A percentile compares a stretch with the other conserved stretches of the same genome.
Conservation (phyloP, 202 grass and related monocot genomes). For the Digitaria exilis region DNA sequence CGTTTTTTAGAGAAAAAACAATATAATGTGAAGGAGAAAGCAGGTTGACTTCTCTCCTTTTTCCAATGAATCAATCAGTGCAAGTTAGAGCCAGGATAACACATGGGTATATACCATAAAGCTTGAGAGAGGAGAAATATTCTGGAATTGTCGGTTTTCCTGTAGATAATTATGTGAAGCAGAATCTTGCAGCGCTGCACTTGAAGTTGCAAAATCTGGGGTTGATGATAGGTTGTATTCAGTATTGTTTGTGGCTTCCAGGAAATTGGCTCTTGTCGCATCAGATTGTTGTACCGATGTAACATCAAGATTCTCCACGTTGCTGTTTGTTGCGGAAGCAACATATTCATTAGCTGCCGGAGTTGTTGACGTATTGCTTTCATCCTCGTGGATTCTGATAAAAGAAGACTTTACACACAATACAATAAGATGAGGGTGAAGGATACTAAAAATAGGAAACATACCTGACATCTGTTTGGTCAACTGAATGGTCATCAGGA, state of each 20-base stretch:
- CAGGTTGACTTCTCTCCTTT: too few relatives aligned
- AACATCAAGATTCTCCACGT: conserved; percentile 44
- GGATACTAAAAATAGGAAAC: conserved; percentile 2
- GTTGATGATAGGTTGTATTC: conserved; percentile 57
- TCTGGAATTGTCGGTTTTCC: conserved; percentile 74
- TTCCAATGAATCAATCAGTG: neutral
- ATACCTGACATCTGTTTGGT: conserved; percentile 57
- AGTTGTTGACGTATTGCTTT: conserved; percentile 47
- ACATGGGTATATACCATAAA: conserved; percentile 58
- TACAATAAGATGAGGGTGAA: neutral
- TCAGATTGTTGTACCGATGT: conserved; percentile 50
- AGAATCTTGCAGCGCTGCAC: conserved; percentile 54
- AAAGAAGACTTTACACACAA: conserved; percentile 23
- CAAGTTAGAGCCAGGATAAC: conserved; percentile 11
- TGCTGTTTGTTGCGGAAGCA: conserved; percentile 42
- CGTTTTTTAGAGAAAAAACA: too few relatives aligned
- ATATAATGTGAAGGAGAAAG: too few relatives aligned
- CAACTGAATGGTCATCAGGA: conserved; percentile 47
- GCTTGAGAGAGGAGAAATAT: conserved; percentile 68
- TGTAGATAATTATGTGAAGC: conserved; percentile 52
- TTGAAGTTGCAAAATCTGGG: conserved; percentile 52
- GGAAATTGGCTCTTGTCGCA: conserved; percentile 44
- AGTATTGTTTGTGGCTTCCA: conserved; percentile 47
- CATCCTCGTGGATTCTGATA: conserved; percentile 56
- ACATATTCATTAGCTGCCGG: conserved; percentile 45